These are phyloP conservation scores for Nakazawaea molendinolei DNA, from an alignment of 805 yeast species.

Conservation along the genomic window DNA sequence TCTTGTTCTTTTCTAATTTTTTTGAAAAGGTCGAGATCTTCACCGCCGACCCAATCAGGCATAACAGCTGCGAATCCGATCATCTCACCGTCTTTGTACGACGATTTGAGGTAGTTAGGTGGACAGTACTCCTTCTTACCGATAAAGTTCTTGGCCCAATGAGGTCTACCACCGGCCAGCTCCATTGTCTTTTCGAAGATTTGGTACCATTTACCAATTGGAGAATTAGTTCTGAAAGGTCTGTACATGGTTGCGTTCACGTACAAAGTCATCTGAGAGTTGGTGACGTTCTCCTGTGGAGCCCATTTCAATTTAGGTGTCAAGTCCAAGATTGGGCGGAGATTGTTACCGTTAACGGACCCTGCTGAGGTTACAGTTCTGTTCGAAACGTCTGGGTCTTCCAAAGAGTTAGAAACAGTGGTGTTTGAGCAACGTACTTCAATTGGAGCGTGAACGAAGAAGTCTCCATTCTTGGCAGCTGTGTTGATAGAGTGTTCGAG, in stretches of 20 bases:
- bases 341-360: conserved; percentile 76
- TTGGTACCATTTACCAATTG: conserved; percentile 73
- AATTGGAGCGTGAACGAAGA: conserved; percentile 89
- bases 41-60: conserved; percentile 77
- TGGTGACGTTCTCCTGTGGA: conserved; percentile 47
- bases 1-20: conserved; percentile 61
- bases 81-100: conserved; percentile 60
- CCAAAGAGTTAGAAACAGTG: conserved; percentile 35
- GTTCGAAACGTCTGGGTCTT: conserved; percentile 38
- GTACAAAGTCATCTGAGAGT: conserved; percentile 76
- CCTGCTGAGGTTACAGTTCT: conserved; percentile 58
- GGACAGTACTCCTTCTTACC: conserved; percentile 37
- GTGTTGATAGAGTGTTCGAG: conserved; percentile 52
- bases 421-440: conserved; percentile 93
- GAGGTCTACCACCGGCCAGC: conserved; percentile 87
- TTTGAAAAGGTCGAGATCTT: conserved; percentile 55
- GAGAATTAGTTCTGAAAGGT: conserved; percentile 76
- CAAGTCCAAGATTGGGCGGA: conserved; percentile 76
- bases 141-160: conserved; percentile 95
- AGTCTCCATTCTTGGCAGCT: conserved; percentile 57
- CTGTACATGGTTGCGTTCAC: conserved; percentile 93
- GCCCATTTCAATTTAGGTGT: conserved; percentile 64
- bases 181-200: conserved; percentile 74
- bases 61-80: conserved; percentile 68
- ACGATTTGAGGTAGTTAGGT: conserved; percentile 14